These are phyloP conservation scores for Penicillium sp. DNA, from an alignment of 2,329 filamentous ascomycete species.

Conservation along the genomic window DNA sequence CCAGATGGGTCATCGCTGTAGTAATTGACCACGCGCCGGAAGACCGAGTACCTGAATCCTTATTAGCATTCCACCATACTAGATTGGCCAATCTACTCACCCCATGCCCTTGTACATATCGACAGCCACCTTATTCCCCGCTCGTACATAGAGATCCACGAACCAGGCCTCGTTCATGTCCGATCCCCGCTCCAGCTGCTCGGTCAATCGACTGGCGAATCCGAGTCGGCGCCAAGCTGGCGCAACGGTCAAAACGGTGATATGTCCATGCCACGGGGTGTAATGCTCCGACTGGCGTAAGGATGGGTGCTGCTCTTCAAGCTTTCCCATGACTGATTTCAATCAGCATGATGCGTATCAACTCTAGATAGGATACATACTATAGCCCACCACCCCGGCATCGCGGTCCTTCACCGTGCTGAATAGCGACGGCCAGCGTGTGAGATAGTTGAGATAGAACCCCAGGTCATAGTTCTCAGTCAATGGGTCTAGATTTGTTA, in stretches of 20 bases:
- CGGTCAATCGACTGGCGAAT: constrained; percentile 75
- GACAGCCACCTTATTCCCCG: constrained; percentile 81
- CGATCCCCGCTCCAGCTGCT: constrained; percentile 73
- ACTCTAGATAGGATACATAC: constrained; percentile 44
- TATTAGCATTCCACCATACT: constrained; percentile 4
- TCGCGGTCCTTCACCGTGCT: constrained; percentile 80
- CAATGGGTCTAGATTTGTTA: constrained; percentile 89
- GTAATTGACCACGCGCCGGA: constrained; percentile 80
- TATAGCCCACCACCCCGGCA: constrained; percentile 91
- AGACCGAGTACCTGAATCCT: constrained; percentile 63
- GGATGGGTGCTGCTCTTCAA: constrained; percentile 75
- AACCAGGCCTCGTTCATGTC: constrained; percentile 87
- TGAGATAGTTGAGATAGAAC: constrained; percentile 94
- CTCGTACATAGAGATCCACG: constrained; percentile 87
- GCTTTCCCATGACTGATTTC: constrained; percentile 81
- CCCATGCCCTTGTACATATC: constrained; percentile 85
- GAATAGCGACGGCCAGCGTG: constrained; percentile 92
- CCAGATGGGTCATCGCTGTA: constrained; percentile 78
- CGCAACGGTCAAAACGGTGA: constrained; percentile 89
- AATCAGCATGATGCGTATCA: constrained; percentile 5
- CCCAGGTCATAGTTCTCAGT: constrained; percentile 97
- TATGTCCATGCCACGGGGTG: constrained; percentile 98
- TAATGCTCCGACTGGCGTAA: constrained; percentile 76
- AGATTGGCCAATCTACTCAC: constrained; percentile 38
- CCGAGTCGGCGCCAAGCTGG: constrained; percentile 79